Evolutionary conservation across 306 rosid species (phyloP).

Genomic region (Cicer judaicum): DNA sequence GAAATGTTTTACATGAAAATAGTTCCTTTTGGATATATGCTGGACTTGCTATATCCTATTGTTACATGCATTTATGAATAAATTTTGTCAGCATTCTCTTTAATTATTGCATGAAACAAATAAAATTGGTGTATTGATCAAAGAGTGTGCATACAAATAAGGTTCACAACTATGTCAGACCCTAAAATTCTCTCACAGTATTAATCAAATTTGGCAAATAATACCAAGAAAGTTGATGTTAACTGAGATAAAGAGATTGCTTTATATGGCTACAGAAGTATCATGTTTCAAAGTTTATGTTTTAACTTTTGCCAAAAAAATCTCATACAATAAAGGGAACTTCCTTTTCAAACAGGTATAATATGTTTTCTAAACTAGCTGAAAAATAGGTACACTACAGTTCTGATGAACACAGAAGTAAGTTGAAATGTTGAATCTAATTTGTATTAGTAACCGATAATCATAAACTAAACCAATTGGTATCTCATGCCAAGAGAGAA

Average conservation of each 20-base stretch:
- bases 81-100: constrained; percentile 5
- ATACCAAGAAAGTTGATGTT: background rate
- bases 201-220: constrained; percentile 5
- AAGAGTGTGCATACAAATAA: background rate
- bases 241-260: background rate
- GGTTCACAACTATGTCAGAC: constrained; percentile 15
- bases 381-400: constrained; percentile 10
- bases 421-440: constrained; percentile 27
- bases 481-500: constrained; percentile 25
- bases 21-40: constrained; percentile 7
- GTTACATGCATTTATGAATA: constrained; percentile 12
- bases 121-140: background rate
- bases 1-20: constrained; percentile 28
- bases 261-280: no score
- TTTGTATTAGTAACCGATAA: background rate
- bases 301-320: background rate
- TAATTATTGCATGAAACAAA: background rate
- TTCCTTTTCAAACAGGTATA: background rate
- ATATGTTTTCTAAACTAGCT: constrained; percentile 7
- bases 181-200: constrained; percentile 13
- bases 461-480: constrained; percentile 23
- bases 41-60: background rate
- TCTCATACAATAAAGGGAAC: background rate
- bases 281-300: constrained; percentile 15
- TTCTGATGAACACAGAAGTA: constrained; percentile 5